Evolutionary conservation across 2,329 filamentous ascomycete species (phyloP).

Genomic region (Chrysoporthe austroafricana): DNA sequence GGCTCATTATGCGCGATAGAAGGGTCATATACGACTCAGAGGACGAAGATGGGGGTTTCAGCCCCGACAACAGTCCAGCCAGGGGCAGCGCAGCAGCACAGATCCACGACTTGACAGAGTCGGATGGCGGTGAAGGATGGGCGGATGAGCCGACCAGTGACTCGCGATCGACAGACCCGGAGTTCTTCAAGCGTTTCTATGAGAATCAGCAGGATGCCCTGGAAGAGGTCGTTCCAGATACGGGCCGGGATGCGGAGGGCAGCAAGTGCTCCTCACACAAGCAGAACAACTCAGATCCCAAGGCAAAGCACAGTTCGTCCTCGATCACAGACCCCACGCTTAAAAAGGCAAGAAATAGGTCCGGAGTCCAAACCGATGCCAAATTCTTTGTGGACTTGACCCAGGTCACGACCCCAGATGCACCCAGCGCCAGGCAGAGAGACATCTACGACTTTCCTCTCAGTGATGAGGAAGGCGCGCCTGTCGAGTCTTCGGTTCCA

Average conservation of each 20-base stretch:
- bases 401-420: constrained; percentile 39
- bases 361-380: constrained; percentile 4
- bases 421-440: constrained; percentile 31
- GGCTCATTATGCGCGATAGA: constrained; percentile 33
- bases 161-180: constrained; percentile 50
- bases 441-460: constrained; percentile 52
- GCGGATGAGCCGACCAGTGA: constrained; percentile 23
- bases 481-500: constrained; percentile 12
- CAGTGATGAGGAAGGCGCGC: constrained; percentile 40
- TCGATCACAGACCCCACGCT: constrained; percentile 37
- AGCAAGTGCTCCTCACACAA: constrained; percentile 2
- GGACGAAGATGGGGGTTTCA: constrained; percentile 37
- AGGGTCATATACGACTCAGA: constrained; percentile 40
- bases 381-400: constrained; percentile 36
- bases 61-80: constrained; percentile 31
- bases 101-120: background rate
- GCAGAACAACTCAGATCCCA: constrained; percentile 17
- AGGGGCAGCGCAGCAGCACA: constrained; percentile 10
- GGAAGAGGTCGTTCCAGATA: constrained; percentile 18
- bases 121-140: constrained; percentile 2
- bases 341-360: constrained; percentile 22
- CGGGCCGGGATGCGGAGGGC: constrained; percentile 5
- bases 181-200: constrained; percentile 52
- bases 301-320: constrained; percentile 28
- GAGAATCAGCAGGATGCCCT: constrained; percentile 47